Evolutionary conservation across 177 flowering plant species (phyloP).

Genomic region (Vitis hybrid): DNA sequence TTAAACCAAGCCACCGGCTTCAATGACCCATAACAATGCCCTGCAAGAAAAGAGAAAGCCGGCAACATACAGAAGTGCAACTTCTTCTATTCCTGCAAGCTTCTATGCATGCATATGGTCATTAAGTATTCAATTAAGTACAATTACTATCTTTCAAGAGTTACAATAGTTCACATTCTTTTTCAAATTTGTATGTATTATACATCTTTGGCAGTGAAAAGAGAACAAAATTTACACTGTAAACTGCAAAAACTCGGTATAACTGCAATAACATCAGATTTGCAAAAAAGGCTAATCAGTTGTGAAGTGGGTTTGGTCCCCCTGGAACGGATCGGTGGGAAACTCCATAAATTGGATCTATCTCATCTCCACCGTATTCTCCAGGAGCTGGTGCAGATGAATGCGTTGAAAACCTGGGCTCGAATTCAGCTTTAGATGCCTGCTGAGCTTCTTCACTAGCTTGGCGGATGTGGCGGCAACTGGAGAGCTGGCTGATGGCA

Average conservation of each 20-base stretch:
- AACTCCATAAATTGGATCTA: conserved; percentile 20
- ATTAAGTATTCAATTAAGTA: not conserved
- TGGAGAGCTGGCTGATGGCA: conserved; percentile 18
- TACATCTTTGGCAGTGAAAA: conserved; percentile 4
- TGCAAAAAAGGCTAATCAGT: conserved; percentile 21
- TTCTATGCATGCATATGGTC: not conserved
- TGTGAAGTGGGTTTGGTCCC: conserved; percentile 54
- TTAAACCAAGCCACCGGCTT: not conserved
- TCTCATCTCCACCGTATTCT: conserved; percentile 10
- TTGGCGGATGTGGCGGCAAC: conserved; percentile 21
- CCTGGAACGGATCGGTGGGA: conserved; percentile 32
- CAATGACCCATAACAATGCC: not conserved
- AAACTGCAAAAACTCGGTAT: conserved; percentile 9
- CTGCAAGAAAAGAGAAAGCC: not conserved
- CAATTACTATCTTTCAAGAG: not conserved
- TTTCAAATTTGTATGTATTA: conserved; percentile 8
- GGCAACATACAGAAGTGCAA: not conserved
- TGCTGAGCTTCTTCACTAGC: conserved; percentile 6
- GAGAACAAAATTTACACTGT: conserved; percentile 1
- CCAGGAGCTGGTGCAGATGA: conserved; percentile 19
- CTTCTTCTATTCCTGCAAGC: no score
- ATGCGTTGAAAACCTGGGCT: conserved; percentile 22
- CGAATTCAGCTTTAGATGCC: conserved; percentile 7
- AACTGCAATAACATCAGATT: conserved; percentile 7
- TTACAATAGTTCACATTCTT: not conserved